Conservation (phyloP, 495 filamentous ascomycete genomes). For the Neurospora sp. region DNA sequence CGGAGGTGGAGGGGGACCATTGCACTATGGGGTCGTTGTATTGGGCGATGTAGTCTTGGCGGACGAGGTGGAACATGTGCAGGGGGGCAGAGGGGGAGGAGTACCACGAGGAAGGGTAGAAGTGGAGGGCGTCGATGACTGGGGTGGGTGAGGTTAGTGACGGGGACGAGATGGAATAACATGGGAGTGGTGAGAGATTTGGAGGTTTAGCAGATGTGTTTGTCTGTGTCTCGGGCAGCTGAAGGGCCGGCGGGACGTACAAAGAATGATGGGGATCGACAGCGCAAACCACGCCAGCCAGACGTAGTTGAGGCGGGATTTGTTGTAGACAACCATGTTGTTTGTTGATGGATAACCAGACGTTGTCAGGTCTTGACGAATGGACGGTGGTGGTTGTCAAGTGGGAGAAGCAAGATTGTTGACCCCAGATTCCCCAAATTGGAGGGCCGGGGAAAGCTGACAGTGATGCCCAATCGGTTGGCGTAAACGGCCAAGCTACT, state of each 20-base stretch:
- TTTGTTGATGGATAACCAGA: not conserved
- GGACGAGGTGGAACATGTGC: slow-evolving; percentile 40
- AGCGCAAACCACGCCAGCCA: slow-evolving; percentile 64
- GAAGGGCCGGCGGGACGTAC: slow-evolving; percentile 31
- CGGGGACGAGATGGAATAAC: too few species aligned
- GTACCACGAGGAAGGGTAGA: slow-evolving; percentile 48
- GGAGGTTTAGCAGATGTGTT: too few species aligned
- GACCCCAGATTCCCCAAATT: not conserved
- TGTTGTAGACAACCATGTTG: slow-evolving; percentile 24
- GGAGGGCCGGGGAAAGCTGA: not conserved
- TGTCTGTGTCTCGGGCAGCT: too few species aligned
- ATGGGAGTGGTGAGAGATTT: not conserved
- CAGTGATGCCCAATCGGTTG: not conserved
- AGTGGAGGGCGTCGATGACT: slow-evolving; percentile 58
- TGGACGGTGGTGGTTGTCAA: not conserved
- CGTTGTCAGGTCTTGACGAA: not conserved
- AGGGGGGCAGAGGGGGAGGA: slow-evolving; percentile 29
- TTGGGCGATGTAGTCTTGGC: slow-evolving; percentile 52
- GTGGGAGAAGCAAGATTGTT: not conserved
- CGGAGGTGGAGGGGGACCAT: slow-evolving; percentile 35
- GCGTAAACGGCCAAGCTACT: not conserved
- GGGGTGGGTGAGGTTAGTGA: not conserved
- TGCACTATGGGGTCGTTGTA: slow-evolving; percentile 73
- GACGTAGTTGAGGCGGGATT: slow-evolving; percentile 34
- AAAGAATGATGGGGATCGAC: slow-evolving; percentile 56